Conservation (phyloP, 495 filamentous ascomycete species). For the Aspergillus indologenus region DNA sequence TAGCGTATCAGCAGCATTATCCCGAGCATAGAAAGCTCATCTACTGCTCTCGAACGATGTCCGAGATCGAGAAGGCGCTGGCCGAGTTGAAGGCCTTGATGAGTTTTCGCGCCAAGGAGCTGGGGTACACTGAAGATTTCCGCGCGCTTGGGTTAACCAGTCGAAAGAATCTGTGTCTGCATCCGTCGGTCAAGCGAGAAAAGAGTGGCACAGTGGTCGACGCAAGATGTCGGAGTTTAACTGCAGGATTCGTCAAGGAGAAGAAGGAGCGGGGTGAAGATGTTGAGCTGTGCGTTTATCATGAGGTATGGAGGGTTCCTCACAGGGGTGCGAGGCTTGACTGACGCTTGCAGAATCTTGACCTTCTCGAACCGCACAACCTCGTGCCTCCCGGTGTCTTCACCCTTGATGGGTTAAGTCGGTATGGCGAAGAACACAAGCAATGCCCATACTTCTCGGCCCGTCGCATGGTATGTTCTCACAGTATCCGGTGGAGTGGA, state of each 20-base stretch:
- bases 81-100: constrained; percentile 89
- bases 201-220: constrained; percentile 94
- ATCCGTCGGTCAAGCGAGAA: constrained; percentile 91
- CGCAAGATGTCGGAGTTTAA: constrained; percentile 90
- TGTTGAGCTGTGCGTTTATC: constrained; percentile 90
- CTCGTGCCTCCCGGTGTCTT: constrained; percentile 91
- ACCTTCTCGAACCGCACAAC: constrained; percentile 90
- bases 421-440: constrained; percentile 90
- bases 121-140: constrained; percentile 89
- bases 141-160: constrained; percentile 88
- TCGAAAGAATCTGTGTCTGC: constrained; percentile 95
- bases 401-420: constrained; percentile 83
- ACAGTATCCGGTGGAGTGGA: neutral
- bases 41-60: constrained; percentile 88
- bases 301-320: constrained; percentile 60
- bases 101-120: constrained; percentile 84
- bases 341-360: constrained; percentile 68
- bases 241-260: constrained; percentile 94
- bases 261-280: constrained; percentile 94
- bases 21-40: constrained; percentile 92
- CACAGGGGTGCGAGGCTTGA: neutral
- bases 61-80: constrained; percentile 77
- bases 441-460: constrained; percentile 98
- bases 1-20: constrained; percentile 91
- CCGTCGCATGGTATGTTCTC: constrained; percentile 77